phyloP scores from a whole-genome alignment of 202 grass and related monocot species.

The Brachypodium distachyon region DNA sequence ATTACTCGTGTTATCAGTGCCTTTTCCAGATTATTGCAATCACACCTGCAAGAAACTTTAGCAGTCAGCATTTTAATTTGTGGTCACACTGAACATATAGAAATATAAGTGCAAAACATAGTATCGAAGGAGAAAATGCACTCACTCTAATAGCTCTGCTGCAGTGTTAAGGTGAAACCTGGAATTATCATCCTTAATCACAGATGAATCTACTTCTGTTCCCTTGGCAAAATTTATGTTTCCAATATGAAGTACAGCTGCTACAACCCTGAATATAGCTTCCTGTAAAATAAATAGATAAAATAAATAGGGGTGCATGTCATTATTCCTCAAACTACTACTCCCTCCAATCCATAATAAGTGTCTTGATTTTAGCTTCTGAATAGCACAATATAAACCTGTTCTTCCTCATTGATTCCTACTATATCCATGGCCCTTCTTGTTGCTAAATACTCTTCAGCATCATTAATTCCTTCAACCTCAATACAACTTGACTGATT shows the following conservation, averaged over 20 bases:
- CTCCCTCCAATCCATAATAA: too few relatives aligned
- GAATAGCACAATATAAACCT: conserved; percentile 36
- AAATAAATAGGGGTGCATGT: conserved; percentile 4
- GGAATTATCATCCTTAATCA: conserved; percentile 86
- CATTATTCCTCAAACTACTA: conserved; percentile 17
- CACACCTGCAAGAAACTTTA: conserved; percentile 69
- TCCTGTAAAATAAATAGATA: conserved; percentile 54
- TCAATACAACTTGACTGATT: conserved; percentile 96
- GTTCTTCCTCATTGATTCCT: conserved; percentile 94
- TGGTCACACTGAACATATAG: not conserved
- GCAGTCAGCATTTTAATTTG: conserved; percentile 21
- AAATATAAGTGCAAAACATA: not conserved
- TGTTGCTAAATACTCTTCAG: conserved; percentile 96
- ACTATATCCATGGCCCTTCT: conserved; percentile 99
- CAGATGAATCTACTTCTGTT: conserved; percentile 91
- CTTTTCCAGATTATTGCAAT: conserved; percentile 75
- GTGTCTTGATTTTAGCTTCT: too few relatives aligned
- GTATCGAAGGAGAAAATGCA: conserved; percentile 12
- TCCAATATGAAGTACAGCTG: conserved; percentile 97
- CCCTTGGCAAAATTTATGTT: conserved; percentile 98
- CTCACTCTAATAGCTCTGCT: conserved; percentile 88
- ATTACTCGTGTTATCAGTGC: conserved; percentile 92
- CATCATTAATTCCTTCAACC: conserved; percentile 91
- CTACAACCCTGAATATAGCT: conserved; percentile 94
- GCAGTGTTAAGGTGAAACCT: conserved; percentile 83